Percentiles rank a stretch among this genome's conserved stretches.
These are phyloP conservation scores for Peniophora sp. DNA, from an alignment of 1,284 basidiomycete genomes.

Conservation along the genomic window DNA sequence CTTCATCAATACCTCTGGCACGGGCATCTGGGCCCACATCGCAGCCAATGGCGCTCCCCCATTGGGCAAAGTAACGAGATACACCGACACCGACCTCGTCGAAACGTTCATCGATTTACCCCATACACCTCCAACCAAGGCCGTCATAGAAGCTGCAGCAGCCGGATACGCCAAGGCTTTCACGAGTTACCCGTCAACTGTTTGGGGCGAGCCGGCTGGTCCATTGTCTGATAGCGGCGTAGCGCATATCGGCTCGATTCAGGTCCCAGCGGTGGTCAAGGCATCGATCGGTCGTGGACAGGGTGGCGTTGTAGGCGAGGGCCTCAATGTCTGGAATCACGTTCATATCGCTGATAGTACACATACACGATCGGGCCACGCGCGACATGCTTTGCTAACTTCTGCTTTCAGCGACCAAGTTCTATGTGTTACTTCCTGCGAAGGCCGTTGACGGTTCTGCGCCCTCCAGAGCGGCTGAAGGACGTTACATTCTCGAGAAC, in stretches of 20 bases:
- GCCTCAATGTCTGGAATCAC: constrained; percentile 39
- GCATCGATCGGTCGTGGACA: constrained; percentile 29
- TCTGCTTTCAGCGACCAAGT: too few relatives aligned
- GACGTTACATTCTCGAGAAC: too few relatives aligned
- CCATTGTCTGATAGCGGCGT: constrained; percentile 31
- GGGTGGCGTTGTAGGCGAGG: constrained; percentile 36
- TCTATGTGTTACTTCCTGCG: too few relatives aligned
- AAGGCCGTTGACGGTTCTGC: too few relatives aligned
- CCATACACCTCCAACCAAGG: constrained; percentile 30
- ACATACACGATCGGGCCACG: too few relatives aligned
- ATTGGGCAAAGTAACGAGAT: constrained; percentile 26
- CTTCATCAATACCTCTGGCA: constrained; percentile 36
- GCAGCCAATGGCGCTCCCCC: background rate
- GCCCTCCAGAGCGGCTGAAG: background rate
- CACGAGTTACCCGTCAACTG: constrained; percentile 35
- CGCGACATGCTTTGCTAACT: too few relatives aligned
- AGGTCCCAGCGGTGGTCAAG: constrained; percentile 31
- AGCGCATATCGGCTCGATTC: constrained; percentile 32
- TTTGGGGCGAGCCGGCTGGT: constrained; percentile 34
- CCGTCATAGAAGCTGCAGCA: too few relatives aligned
- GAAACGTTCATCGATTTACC: constrained; percentile 31
- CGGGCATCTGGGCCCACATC: too few relatives aligned
- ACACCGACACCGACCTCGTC: constrained; percentile 29
- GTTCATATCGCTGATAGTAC: constrained; percentile 32
- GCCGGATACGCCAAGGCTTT: constrained; percentile 34